phyloP scores from a whole-genome alignment of 2,329 filamentous ascomycete species.

The Fusarium sacchari region DNA sequence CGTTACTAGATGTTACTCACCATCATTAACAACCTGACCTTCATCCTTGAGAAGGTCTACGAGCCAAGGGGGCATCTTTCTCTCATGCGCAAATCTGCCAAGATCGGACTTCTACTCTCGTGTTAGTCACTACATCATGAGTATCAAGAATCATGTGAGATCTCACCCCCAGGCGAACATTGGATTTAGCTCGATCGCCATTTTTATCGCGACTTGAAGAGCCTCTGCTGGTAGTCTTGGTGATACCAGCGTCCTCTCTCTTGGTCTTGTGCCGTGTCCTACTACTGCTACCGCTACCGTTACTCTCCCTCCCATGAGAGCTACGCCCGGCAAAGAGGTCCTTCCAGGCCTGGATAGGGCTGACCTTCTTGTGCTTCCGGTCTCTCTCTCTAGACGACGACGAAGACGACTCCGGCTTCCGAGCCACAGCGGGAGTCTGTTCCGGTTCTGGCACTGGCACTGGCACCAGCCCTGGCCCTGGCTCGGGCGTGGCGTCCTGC shows the following conservation, averaged over 20 bases:
- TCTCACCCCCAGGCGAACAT: slow-evolving; percentile 36
- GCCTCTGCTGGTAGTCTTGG: neutral
- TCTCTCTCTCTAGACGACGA: slow-evolving; percentile 14
- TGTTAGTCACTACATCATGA: neutral
- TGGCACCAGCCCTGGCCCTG: slow-evolving; percentile 13
- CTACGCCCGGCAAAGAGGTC: slow-evolving; percentile 30
- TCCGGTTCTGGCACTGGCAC: slow-evolving; percentile 25
- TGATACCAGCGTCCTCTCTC: slow-evolving; percentile 25
- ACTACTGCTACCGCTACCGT: slow-evolving; percentile 19
- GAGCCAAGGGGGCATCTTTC: slow-evolving; percentile 78
- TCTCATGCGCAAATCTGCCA: slow-evolving; percentile 77
- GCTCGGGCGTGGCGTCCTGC: slow-evolving; percentile 26
- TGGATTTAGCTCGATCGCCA: slow-evolving; percentile 15
- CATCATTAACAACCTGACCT: slow-evolving; percentile 64
- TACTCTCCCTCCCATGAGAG: slow-evolving; percentile 18
- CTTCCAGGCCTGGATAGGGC: slow-evolving; percentile 39
- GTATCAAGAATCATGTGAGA: neutral
- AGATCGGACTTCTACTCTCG: slow-evolving; percentile 67
- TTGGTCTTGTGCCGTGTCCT: slow-evolving; percentile 40
- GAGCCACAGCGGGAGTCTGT: slow-evolving; percentile 3
- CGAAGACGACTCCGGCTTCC: slow-evolving; percentile 12
- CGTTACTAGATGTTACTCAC: slow-evolving; percentile 43
- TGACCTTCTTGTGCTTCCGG: slow-evolving; percentile 25
- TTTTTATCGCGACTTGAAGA: neutral
- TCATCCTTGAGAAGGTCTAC: slow-evolving; percentile 69